Evolutionary conservation across 2,329 filamentous ascomycete genomes (phyloP), one percentile per base, ranked within the genome.

Genomic region (Talaromyces sp.): DNA sequence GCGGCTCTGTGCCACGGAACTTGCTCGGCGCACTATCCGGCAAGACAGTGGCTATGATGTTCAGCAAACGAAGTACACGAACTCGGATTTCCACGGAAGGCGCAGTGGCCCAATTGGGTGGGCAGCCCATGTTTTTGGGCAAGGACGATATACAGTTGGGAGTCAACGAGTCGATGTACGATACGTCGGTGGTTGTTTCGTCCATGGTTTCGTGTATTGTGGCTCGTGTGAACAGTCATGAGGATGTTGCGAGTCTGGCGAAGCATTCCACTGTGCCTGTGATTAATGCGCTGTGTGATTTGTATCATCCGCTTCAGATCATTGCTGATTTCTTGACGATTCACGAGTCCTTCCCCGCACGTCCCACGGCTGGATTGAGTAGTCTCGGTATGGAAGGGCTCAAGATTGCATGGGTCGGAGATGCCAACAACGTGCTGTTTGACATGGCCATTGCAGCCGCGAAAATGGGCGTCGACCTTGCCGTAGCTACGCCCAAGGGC

Each of bases 101-200:
- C 8, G 94, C 94, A 12, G 87, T 97, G 41, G 85, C 88, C n/a
- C 81, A 90, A 62, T 84, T 99, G 81, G 92, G 92, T 41, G 94
- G 93, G 0, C 89, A 96, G 69, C 88, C 94, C 24, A 97, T 99
- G 92, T 99, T 99, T 73, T 77, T 99, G 61, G 92, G 92, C 69
- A 94, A 92, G 72, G 88, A 95, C 59, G 94, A 99, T 72, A 99
- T 99, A 64, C 94, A 99, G 75, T 82, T 99, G 21, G 94, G 94
- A 57, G 94, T 79, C 65, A 99, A 99, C 69, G 94, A 99, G 77
- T 92, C 90, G 5, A 82, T 97, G n/a, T 89, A 91, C 72, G 94
- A 99, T 75, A 97, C 92, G 5, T 88, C 91, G 0, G 83, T 89
- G 46, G 91, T 99, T 64, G 91, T 99, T 66, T 96, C 92, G n/a